A percentile compares a stretch with the other conserved stretches of the same genome.
phyloP scores from a whole-genome alignment of 2,329 filamentous ascomycete genomes.

The Aureobasidium sp. region DNA sequence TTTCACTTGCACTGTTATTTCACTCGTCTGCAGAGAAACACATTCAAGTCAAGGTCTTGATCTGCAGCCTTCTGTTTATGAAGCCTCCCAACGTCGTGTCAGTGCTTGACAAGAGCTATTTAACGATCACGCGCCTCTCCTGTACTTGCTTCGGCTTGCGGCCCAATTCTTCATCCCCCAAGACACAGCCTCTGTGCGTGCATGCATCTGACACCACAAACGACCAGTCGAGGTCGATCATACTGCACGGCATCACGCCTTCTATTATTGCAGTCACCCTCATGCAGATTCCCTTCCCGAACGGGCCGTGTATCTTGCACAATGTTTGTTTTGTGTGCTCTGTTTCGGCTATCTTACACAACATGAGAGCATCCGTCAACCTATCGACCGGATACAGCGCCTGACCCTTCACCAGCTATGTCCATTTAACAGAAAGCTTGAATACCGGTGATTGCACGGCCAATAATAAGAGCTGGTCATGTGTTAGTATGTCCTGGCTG shows the following conservation, averaged over 20 bases:
- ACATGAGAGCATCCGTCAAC: neutral
- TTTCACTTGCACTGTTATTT: neutral
- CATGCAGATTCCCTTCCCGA: neutral
- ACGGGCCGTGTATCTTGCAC: neutral
- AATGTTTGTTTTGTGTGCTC: neutral
- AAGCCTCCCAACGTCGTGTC: neutral
- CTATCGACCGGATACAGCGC: neutral
- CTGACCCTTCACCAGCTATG: neutral
- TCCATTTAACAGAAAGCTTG: slow-evolving; percentile 55
- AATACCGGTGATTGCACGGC: slow-evolving; percentile 52
- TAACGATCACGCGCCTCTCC: neutral
- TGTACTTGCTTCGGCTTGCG: neutral
- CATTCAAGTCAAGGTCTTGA: neutral
- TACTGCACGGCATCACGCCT: neutral
- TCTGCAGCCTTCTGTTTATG: neutral
- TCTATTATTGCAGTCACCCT: neutral
- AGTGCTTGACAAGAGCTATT: neutral
- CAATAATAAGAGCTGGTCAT: slow-evolving; percentile 39
- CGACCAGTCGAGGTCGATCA: neutral
- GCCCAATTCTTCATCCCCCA: neutral
- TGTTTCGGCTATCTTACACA: slow-evolving; percentile 5
- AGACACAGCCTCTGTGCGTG: neutral
- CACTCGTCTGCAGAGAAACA: neutral
- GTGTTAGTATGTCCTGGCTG: slow-evolving; percentile 16
- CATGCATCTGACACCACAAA: neutral